A percentile compares a stretch with the other conserved stretches of the same genome.
Conservation (phyloP, 148 eudicot genomes). For the Amaranthus palmeri region DNA sequence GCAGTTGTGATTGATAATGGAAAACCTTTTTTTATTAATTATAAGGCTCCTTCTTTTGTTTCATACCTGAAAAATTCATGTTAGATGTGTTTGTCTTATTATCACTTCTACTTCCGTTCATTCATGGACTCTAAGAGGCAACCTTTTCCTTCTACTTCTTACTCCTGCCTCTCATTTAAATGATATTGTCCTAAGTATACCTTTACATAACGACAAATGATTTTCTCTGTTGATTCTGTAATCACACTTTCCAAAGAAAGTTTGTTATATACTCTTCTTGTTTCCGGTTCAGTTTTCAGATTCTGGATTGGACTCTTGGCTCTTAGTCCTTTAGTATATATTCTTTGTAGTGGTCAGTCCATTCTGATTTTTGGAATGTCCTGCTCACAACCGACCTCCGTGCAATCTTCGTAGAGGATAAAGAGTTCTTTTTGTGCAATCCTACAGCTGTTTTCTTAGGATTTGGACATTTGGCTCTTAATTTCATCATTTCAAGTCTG, state of each 20-base stretch:
- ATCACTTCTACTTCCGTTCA: neutral
- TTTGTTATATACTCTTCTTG: neutral
- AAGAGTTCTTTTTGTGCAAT: neutral
- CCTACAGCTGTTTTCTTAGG: neutral
- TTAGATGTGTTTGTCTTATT: neutral
- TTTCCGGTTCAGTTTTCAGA: neutral
- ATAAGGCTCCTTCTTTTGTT: neutral
- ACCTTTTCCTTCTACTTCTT: conserved; percentile 3
- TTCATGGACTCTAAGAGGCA: neutral
- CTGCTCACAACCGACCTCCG: conserved; percentile 1
- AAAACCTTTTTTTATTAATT: neutral
- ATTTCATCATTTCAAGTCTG: neutral
- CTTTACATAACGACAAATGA: neutral
- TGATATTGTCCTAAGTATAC: neutral
- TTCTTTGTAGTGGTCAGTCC: neutral
- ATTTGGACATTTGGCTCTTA: neutral
- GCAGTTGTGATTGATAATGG: neutral
- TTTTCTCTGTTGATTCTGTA: neutral
- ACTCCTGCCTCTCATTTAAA: conserved; percentile 7
- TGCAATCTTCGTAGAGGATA: neutral
- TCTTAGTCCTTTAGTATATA: neutral
- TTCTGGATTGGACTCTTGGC: conserved; percentile 2
- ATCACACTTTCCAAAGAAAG: conserved; percentile 1
- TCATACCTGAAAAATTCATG: neutral
- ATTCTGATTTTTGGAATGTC: neutral